phyloP scores from a whole-genome alignment of 148 eudicot genomes.

The Fallopia convolvulus region DNA sequence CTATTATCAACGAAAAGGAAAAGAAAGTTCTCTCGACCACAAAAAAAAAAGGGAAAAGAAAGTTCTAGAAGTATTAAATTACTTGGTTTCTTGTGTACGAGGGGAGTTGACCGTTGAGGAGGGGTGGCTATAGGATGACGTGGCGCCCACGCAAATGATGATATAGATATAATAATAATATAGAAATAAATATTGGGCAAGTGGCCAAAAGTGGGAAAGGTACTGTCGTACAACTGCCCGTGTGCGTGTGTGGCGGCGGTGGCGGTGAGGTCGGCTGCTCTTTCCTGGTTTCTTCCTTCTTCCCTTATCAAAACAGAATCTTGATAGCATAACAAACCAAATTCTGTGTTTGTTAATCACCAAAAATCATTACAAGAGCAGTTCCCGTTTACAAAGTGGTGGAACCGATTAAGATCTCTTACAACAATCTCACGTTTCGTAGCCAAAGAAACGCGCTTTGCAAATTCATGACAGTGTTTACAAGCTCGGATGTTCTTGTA shows the following conservation, averaged over 20 bases:
- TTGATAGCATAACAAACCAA: too few relatives aligned
- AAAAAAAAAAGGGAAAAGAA: not conserved
- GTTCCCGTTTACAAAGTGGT: slow-evolving; percentile 27
- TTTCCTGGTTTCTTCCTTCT: not conserved
- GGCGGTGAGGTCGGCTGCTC: not conserved
- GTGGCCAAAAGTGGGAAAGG: not conserved
- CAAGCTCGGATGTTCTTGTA: slow-evolving; percentile 35
- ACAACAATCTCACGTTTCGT: slow-evolving; percentile 26
- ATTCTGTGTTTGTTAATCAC: slow-evolving; percentile 11
- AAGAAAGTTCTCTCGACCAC: not conserved
- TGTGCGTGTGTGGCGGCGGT: not conserved
- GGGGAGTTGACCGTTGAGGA: not conserved
- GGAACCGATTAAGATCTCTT: slow-evolving; percentile 33
- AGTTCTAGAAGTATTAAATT: not conserved
- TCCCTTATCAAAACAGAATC: not conserved
- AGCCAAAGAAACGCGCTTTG: slow-evolving; percentile 22
- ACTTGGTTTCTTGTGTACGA: not conserved
- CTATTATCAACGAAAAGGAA: too few relatives aligned
- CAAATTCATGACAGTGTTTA: slow-evolving; percentile 30
- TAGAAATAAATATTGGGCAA: not conserved
- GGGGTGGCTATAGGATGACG: not conserved
- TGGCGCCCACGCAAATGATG: not conserved
- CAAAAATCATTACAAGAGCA: slow-evolving; percentile 38
- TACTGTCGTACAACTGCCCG: not conserved
- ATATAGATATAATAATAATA: too few relatives aligned